Evolutionary conservation across 225 moss, liverwort and hornwort species (phyloP).

Genomic region (Pleurozium schreberi): DNA sequence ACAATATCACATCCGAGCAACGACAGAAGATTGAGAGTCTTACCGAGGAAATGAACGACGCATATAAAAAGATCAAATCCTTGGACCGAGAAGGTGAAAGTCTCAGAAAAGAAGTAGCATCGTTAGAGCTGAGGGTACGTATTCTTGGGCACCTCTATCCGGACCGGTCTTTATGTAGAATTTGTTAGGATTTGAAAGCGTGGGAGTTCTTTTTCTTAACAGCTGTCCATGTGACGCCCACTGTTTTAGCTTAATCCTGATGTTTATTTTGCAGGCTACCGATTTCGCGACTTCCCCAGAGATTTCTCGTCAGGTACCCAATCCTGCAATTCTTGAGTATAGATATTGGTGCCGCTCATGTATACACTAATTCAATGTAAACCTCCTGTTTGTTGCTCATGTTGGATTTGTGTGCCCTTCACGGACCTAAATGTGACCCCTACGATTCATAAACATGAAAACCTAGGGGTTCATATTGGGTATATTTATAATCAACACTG

Average conservation of each 20-base stretch:
- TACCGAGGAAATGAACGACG: conserved; percentile 43
- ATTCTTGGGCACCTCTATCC: background rate
- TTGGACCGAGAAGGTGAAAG: conserved; percentile 65
- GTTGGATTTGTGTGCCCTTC: background rate
- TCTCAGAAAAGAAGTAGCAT: conserved; percentile 69
- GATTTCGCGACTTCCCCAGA: conserved; percentile 76
- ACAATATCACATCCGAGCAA: conserved; percentile 32
- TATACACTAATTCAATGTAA: background rate
- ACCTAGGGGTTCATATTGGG: background rate
- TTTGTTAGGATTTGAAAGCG: background rate
- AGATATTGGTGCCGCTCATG: background rate
- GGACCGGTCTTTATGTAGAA: background rate
- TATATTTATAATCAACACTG: background rate
- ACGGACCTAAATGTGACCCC: background rate
- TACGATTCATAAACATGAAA: background rate
- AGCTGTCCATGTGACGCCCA: background rate
- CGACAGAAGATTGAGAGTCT: conserved; percentile 61
- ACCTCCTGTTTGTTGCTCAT: background rate
- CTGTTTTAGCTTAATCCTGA: background rate
- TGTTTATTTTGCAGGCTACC: conserved; percentile 48
- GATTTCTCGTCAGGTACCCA: conserved; percentile 77
- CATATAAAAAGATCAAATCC: conserved; percentile 41
- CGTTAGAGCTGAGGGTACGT: conserved; percentile 43
- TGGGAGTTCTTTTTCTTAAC: background rate
- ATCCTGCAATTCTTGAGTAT: background rate